Conservation (phyloP, 768 basidiomycete genomes). For the Russula virescens region DNA sequence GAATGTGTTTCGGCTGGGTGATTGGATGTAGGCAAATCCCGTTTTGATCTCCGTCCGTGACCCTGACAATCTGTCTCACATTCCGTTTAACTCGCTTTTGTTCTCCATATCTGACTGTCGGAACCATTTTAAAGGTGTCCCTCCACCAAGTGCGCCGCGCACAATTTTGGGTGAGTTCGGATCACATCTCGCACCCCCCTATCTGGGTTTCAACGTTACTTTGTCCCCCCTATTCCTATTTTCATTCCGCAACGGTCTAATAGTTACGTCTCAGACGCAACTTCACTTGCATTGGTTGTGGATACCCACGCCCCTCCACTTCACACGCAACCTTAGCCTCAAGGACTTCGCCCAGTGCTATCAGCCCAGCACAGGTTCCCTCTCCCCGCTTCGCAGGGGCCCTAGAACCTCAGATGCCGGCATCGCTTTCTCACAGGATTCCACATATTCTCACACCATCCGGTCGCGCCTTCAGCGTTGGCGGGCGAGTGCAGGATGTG, state of each 20-base stretch:
- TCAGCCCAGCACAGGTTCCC: constrained; percentile 22
- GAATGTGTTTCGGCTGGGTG: constrained; percentile 59
- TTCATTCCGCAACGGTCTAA: constrained; percentile 28
- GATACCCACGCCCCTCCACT: constrained; percentile 45
- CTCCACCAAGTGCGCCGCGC: constrained; percentile 64
- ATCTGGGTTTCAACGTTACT: constrained; percentile 25
- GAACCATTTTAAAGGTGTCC: constrained; percentile 45
- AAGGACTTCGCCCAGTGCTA: constrained; percentile 28
- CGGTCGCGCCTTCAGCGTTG: constrained; percentile 67
- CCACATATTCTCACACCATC: constrained; percentile 70
- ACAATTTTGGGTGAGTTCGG: constrained; percentile 75
- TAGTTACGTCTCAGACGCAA: constrained; percentile 60
- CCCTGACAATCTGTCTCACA: constrained; percentile 11
- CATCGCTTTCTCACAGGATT: constrained; percentile 19
- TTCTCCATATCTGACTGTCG: constrained; percentile 6
- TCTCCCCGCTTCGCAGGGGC: constrained; percentile 14
- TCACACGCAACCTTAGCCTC: constrained; percentile 26
- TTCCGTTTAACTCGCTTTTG: not conserved
- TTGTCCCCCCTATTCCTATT: constrained; percentile 22
- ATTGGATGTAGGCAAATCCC: constrained; percentile 61
- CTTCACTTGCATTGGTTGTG: constrained; percentile 70
- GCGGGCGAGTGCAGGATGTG: constrained; percentile 76
- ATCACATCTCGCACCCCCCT: constrained; percentile 26
- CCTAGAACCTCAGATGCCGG: constrained; percentile 14
- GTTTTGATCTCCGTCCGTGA: constrained; percentile 20